Percentiles rank a stretch among this genome's conserved stretches.
Evolutionary conservation across 2,329 filamentous ascomycete species (phyloP).

Genomic region (Paraphaeosphaeria minitans): DNA sequence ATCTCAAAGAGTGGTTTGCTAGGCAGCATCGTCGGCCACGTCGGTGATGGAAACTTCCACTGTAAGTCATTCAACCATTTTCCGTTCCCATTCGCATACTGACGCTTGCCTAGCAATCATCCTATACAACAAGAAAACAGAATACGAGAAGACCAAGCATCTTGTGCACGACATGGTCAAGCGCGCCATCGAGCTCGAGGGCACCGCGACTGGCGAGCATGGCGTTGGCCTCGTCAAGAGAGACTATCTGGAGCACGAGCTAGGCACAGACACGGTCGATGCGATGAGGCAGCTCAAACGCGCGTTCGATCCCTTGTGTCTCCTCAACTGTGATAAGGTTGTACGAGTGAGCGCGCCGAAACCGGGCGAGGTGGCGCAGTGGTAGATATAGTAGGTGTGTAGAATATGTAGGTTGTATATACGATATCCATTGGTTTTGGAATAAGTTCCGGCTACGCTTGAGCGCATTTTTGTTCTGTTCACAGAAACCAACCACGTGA

Average conservation of each 20-base stretch:
- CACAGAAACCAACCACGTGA: not conserved
- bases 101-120: slow-evolving; percentile 57
- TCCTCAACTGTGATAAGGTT: slow-evolving; percentile 69
- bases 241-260: slow-evolving; percentile 79
- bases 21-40: slow-evolving; percentile 72
- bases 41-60: slow-evolving; percentile 78
- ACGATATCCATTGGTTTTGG: not conserved
- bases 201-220: slow-evolving; percentile 85
- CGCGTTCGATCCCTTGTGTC: slow-evolving; percentile 75
- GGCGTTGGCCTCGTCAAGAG: slow-evolving; percentile 84
- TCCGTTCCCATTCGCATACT: not conserved
- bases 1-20: slow-evolving; percentile 67
- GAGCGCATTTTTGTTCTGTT: not conserved
- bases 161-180: slow-evolving; percentile 86
- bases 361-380: slow-evolving; percentile 55
- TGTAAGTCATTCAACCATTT: slow-evolving; percentile 48
- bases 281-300: slow-evolving; percentile 85
- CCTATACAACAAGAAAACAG: slow-evolving; percentile 66
- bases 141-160: slow-evolving; percentile 69
- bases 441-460: not conserved
- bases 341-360: slow-evolving; percentile 60
- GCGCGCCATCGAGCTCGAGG: slow-evolving; percentile 81
- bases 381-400: slow-evolving; percentile 35
- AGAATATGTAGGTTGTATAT: slow-evolving; percentile 7
- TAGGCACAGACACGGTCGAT: slow-evolving; percentile 76